phyloP scores from a whole-genome alignment of 495 filamentous ascomycete species.

The Annulohypoxylon nitens region DNA sequence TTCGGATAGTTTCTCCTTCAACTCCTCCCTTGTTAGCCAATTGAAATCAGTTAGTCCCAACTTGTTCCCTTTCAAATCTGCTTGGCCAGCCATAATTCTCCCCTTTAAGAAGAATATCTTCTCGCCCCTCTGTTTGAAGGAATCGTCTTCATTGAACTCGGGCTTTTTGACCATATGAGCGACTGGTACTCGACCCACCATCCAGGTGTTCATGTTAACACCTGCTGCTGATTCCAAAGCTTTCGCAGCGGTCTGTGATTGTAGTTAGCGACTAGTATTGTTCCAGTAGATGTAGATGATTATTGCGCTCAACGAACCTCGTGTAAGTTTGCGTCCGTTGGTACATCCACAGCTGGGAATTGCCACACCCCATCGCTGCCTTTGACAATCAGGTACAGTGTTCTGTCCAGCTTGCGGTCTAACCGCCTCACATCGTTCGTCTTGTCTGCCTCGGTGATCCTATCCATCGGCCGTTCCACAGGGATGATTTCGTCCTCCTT shows the following conservation, averaged over 20 bases:
- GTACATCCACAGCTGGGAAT: conserved; percentile 78
- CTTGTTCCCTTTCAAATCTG: conserved; percentile 77
- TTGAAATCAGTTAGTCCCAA: conserved; percentile 84
- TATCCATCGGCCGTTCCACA: conserved; percentile 76
- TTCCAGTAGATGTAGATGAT: not conserved
- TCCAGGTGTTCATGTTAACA: conserved; percentile 98
- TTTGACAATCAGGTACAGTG: conserved; percentile 88
- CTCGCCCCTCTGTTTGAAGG: conserved; percentile 65
- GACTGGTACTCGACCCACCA: conserved; percentile 90
- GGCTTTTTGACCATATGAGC: conserved; percentile 76
- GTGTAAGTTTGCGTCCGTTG: conserved; percentile 79
- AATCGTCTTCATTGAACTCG: conserved; percentile 52
- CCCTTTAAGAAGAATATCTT: conserved; percentile 97
- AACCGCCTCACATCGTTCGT: conserved; percentile 79
- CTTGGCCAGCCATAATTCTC: conserved; percentile 96
- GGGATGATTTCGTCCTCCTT: conserved; percentile 72
- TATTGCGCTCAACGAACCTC: conserved; percentile 68
- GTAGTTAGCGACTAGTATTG: conserved; percentile 22
- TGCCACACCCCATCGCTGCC: conserved; percentile 77
- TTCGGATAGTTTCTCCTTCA: conserved; percentile 69
- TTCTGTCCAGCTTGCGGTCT: conserved; percentile 79
- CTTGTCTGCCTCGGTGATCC: conserved; percentile 85
- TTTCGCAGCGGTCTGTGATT: conserved; percentile 79
- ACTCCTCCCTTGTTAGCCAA: conserved; percentile 93
- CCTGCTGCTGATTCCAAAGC: conserved; percentile 81